Conservation (phyloP, 495 filamentous ascomycete genomes). For the Penicillium goetzii region DNA sequence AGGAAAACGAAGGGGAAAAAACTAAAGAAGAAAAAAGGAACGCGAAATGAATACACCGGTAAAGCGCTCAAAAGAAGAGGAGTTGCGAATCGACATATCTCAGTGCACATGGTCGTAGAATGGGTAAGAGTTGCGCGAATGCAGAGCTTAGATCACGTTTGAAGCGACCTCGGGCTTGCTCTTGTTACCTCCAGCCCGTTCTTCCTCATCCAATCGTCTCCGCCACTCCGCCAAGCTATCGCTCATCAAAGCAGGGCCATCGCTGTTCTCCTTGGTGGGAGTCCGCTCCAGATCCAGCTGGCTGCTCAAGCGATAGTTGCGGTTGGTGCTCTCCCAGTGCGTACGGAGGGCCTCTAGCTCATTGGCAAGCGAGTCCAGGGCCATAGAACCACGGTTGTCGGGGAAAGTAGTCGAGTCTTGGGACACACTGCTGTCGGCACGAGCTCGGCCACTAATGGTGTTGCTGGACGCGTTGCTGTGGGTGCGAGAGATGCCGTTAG, state of each 20-base stretch:
- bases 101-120: constrained; percentile 33
- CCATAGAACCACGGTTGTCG: constrained; percentile 76
- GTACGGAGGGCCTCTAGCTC: constrained; percentile 86
- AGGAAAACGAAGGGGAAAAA: neutral
- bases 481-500: constrained; percentile 48
- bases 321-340: constrained; percentile 95
- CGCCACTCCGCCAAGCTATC: constrained; percentile 76
- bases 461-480: constrained; percentile 53
- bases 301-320: constrained; percentile 86
- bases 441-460: constrained; percentile 40
- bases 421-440: constrained; percentile 49
- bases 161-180: constrained; percentile 18
- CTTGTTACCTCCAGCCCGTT: constrained; percentile 38
- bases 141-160: constrained; percentile 44
- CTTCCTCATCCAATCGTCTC: constrained; percentile 69
- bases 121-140: constrained; percentile 2
- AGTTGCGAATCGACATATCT: constrained; percentile 30
- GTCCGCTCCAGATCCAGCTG: constrained; percentile 81
- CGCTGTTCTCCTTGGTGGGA: constrained; percentile 54
- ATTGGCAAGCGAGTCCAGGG: constrained; percentile 85
- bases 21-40: constrained; percentile 1
- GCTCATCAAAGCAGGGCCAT: constrained; percentile 57
- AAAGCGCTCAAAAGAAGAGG: constrained; percentile 30
- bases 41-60: constrained; percentile 21
- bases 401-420: constrained; percentile 66